Conservation (phyloP, 225 moss, liverwort and hornwort genomes). For the Physcomitrium patens region DNA sequence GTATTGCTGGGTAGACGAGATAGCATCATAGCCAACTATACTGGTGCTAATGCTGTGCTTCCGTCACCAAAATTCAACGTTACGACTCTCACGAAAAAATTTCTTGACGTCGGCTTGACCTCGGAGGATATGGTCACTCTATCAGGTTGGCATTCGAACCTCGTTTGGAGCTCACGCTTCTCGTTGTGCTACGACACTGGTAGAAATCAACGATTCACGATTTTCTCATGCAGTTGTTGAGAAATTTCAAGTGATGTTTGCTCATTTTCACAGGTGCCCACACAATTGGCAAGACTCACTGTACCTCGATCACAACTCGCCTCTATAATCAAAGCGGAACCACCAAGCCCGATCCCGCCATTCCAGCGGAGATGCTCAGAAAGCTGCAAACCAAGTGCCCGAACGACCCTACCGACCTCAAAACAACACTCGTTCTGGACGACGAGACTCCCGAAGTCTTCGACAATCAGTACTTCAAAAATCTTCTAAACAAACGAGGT, state of each 20-base stretch:
- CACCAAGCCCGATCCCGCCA: slow-evolving; percentile 62
- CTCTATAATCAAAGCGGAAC: slow-evolving; percentile 71
- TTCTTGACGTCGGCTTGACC: slow-evolving; percentile 49
- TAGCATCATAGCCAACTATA: slow-evolving; percentile 54
- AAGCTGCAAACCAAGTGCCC: slow-evolving; percentile 55
- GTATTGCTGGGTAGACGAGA: slow-evolving; percentile 76
- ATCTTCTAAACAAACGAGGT: slow-evolving; percentile 44
- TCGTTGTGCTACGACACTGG: too few species aligned
- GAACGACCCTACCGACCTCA: slow-evolving; percentile 19
- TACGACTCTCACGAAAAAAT: slow-evolving; percentile 36
- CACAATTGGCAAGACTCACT: slow-evolving; percentile 69
- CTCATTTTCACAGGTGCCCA: slow-evolving; percentile 60
- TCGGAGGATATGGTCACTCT: slow-evolving; percentile 67
- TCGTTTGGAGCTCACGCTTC: neutral
- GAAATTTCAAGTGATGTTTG: too few species aligned
- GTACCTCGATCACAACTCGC: slow-evolving; percentile 48
- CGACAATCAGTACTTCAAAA: slow-evolving; percentile 74
- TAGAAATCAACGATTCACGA: too few species aligned
- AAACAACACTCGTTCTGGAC: slow-evolving; percentile 53
- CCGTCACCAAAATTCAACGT: slow-evolving; percentile 61
- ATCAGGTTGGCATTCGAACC: slow-evolving; percentile 45
- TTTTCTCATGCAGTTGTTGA: too few species aligned
- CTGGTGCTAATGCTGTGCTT: slow-evolving; percentile 43
- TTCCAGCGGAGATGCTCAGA: slow-evolving; percentile 44
- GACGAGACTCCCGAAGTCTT: slow-evolving; percentile 39